Percentiles rank a stretch among this genome's conserved stretches.
These are phyloP conservation scores for Fistulina hepatica DNA, from an alignment of 1,284 basidiomycete genomes.

Conservation along the genomic window DNA sequence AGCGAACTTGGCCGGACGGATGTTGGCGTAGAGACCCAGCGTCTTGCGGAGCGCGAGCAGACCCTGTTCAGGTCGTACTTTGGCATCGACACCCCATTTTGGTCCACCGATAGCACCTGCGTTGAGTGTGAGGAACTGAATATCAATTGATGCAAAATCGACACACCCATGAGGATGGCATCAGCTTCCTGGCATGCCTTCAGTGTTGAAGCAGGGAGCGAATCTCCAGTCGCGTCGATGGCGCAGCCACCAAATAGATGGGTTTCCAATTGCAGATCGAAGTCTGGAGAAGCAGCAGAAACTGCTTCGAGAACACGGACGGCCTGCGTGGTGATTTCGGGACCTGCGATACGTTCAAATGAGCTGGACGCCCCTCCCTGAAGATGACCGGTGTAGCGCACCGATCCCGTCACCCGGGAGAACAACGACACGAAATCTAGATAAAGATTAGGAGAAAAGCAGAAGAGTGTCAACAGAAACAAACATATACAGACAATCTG, in stretches of 20 bases:
- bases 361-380: conserved; percentile 5
- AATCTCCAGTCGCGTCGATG: conserved; percentile 79
- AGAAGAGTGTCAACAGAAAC: too few species aligned
- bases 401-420: conserved; percentile 97
- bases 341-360: conserved; percentile 43
- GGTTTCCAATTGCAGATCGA: conserved; percentile 66
- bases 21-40: conserved; percentile 95
- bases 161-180: conserved; percentile 80
- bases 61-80: conserved; percentile 93
- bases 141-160: conserved; percentile 2
- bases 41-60: conserved; percentile 88
- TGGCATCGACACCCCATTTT: conserved; percentile 90
- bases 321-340: conserved; percentile 89
- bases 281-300: conserved; percentile 46
- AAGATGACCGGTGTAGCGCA: conserved; percentile 22
- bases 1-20: conserved; percentile 92
- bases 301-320: conserved; percentile 75
- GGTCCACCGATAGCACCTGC: conserved; percentile 93
- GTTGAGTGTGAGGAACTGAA: not conserved
- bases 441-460: too few species aligned
- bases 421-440: conserved; percentile 76
- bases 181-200: conserved; percentile 83
- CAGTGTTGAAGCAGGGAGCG: conserved; percentile 80
- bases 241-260: conserved; percentile 90
- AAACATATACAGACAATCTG: conserved; percentile 26